Evolutionary conservation across 2,329 filamentous ascomycete species (phyloP).

Genomic region (Diaporthe helianthi): DNA sequence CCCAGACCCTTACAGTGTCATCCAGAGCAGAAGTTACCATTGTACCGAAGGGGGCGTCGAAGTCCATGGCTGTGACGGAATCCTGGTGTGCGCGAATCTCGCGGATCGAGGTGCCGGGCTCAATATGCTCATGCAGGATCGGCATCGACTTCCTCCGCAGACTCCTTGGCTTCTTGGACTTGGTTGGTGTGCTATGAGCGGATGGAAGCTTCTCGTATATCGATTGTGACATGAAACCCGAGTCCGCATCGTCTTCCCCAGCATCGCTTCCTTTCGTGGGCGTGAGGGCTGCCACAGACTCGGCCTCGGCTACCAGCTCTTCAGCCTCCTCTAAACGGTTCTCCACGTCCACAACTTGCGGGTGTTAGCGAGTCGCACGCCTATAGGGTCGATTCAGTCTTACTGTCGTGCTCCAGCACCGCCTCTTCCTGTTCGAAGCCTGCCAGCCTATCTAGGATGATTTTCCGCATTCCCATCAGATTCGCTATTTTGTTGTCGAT

Average conservation of each 20-base stretch:
- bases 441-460: slow-evolving; percentile 86
- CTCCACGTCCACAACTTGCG: slow-evolving; percentile 68
- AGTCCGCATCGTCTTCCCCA: slow-evolving; percentile 59
- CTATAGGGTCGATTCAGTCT: slow-evolving; percentile 45
- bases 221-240: slow-evolving; percentile 93
- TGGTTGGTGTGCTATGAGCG: slow-evolving; percentile 55
- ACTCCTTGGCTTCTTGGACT: slow-evolving; percentile 60
- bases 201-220: slow-evolving; percentile 91
- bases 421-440: slow-evolving; percentile 89
- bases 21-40: slow-evolving; percentile 92
- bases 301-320: slow-evolving; percentile 64
- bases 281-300: slow-evolving; percentile 60
- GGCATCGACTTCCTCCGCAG: slow-evolving; percentile 85
- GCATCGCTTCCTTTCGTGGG: slow-evolving; percentile 51
- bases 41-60: slow-evolving; percentile 96
- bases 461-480: slow-evolving; percentile 88
- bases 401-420: slow-evolving; percentile 86
- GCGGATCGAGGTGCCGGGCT: slow-evolving; percentile 85
- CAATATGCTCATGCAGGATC: slow-evolving; percentile 92
- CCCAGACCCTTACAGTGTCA: slow-evolving; percentile 95
- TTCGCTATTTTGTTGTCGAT: slow-evolving; percentile 98
- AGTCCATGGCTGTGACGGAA: slow-evolving; percentile 87
- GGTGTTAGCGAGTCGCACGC: slow-evolving; percentile 42
- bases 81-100: slow-evolving; percentile 91
- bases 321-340: slow-evolving; percentile 67